Conservation (phyloP, 164 flowering plant genomes). For the Dillenia suffruticosa region DNA sequence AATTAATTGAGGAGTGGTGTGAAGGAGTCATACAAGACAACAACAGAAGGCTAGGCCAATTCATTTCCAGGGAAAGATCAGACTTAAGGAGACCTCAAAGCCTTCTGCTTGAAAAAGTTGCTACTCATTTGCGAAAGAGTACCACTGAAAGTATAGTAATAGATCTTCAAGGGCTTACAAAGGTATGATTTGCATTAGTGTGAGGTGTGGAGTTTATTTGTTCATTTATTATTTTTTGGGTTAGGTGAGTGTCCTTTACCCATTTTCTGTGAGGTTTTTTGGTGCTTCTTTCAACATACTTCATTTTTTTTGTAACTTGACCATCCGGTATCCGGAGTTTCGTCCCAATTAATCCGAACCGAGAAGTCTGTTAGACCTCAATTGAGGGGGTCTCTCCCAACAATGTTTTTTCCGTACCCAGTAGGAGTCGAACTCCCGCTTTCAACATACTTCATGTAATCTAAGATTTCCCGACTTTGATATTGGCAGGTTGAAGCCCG, state of each 20-base stretch:
- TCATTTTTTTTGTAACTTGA: too few species aligned
- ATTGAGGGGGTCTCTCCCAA: too few species aligned
- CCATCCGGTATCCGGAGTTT: too few species aligned
- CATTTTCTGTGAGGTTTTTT: neutral
- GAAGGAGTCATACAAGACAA: constrained; percentile 74
- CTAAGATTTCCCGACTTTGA: constrained; percentile 2
- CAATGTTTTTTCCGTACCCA: too few species aligned
- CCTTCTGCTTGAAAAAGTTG: constrained; percentile 74
- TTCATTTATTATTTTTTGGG: neutral
- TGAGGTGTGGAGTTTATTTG: neutral
- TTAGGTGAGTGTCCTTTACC: too few species aligned
- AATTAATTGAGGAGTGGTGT: constrained; percentile 90
- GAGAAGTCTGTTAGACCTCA: too few species aligned
- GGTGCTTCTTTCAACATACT: neutral
- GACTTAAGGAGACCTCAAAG: constrained; percentile 35
- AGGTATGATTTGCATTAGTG: constrained; percentile 35
- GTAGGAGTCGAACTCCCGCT: too few species aligned
- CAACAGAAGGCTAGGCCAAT: constrained; percentile 25
- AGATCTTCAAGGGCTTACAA: constrained; percentile 74
- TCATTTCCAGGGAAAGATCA: constrained; percentile 17
- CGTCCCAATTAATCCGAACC: too few species aligned
- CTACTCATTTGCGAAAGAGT: constrained; percentile 56
- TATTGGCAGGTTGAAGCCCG: constrained; percentile 83
- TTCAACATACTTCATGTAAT: neutral
- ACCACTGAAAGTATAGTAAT: constrained; percentile 38